phyloP scores from a whole-genome alignment of 1,284 basidiomycete species.

The Mycena citricolor region DNA sequence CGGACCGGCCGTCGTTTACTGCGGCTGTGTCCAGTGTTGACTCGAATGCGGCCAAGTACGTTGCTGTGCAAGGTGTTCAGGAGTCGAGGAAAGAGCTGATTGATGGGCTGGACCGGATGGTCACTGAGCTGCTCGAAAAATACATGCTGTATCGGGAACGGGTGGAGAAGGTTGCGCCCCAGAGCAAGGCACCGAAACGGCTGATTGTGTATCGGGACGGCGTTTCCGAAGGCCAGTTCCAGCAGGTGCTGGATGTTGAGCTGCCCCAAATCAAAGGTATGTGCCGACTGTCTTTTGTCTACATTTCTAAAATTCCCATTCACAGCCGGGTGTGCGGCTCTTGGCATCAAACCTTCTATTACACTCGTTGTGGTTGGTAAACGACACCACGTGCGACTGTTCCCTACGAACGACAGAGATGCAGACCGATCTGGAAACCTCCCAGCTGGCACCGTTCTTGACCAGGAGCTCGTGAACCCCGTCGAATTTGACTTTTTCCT shows the following conservation, averaged over 20 bases:
- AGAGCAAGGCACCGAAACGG: constrained; percentile 50
- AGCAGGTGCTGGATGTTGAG: constrained; percentile 65
- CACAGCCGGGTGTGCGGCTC: constrained; percentile 55
- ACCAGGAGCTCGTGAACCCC: constrained; percentile 44
- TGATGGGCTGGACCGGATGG: constrained; percentile 64
- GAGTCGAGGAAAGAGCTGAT: constrained; percentile 73
- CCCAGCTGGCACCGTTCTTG: constrained; percentile 68
- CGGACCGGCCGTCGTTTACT: constrained; percentile 73
- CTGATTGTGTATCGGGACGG: constrained; percentile 80
- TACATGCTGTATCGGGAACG: constrained; percentile 54
- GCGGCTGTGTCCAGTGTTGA: constrained; percentile 75
- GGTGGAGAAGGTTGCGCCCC: constrained; percentile 50
- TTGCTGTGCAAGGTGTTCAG: constrained; percentile 62
- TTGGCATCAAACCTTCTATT: constrained; percentile 61
- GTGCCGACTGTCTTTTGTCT: constrained; percentile 15
- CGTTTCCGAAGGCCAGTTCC: constrained; percentile 79
- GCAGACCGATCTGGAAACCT: constrained; percentile 72
- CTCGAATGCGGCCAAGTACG: constrained; percentile 56
- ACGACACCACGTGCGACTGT: constrained; percentile 76
- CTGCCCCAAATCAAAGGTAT: constrained; percentile 56
- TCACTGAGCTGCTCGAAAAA: constrained; percentile 52
- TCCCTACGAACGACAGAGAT: constrained; percentile 54
- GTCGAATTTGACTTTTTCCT: constrained; percentile 55
- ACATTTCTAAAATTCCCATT: constrained; percentile 2
- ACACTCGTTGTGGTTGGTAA: constrained; percentile 78